Base-by-base conservation (phyloP, 257 asterid species). In the Penstemon davidsonii region DNA sequence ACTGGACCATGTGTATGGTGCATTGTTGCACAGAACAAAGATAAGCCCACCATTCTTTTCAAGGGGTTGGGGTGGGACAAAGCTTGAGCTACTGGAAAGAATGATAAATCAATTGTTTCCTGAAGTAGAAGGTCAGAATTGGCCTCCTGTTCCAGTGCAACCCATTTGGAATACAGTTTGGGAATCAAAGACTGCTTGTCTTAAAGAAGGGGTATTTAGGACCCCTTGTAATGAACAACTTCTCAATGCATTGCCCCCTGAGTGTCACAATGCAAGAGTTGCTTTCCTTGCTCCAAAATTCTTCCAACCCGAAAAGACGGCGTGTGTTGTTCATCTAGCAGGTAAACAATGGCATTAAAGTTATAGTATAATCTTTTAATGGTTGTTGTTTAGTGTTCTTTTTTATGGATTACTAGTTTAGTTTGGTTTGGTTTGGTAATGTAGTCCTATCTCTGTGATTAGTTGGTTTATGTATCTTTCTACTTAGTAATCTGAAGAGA, bases 281-380 rank as follows among this genome's bases (percentile, higher is more conserved):
- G 89, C 96, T 60, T 93, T 90, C 65, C 99, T 93, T 67, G 59
- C 86, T 4, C 97, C 99, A 0, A 93, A 85, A 67, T 83, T 4
- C 47, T 82, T 69, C 44, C 79, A 83, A 8, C 82, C 95, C 0
- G 84, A 87, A 6, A 88, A 78, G 70, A 79, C 83, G 88, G 84
- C 99, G 37, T 93, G 99, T 80, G 99, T 93, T 70, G 91, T 93
- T 81, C 99, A 91, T 79, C 99, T 93, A 72, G 99, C 99, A 66
- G 99, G 99, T 93, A 80, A 42, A 49, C 2, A 25, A 59, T 38
- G 41, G 55, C 41, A 11, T 40, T 39, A 47, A 4, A 47, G 38
- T 62, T 53, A 7, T 72, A 25, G 33, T 0, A 25, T 25, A 25
- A 25, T 25, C 33, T 25, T 25, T 25, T 25, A 25, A 0, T 25